These are phyloP conservation scores for Umbellularia californica DNA, from an alignment of 164 flowering plant genomes.

Conservation along the genomic window DNA sequence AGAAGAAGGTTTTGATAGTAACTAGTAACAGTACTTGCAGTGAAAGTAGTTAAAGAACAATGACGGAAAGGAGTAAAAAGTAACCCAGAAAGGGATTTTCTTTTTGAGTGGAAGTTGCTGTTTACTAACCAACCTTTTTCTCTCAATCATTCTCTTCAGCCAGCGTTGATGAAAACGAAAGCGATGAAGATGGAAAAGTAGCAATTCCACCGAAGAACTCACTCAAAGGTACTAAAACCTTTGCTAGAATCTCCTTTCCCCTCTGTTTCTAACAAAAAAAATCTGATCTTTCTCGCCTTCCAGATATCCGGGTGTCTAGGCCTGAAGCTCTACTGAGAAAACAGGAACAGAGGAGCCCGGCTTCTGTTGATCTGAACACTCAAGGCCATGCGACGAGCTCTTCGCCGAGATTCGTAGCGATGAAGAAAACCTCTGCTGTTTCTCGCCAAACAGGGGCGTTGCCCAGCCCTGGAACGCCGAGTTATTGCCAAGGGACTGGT, in stretches of 20 bases:
- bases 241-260: background rate
- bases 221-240: background rate
- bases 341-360: conserved; percentile 47
- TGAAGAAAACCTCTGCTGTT: conserved; percentile 48
- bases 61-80: background rate
- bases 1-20: background rate
- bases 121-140: conserved; percentile 12
- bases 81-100: background rate
- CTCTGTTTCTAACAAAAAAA: background rate
- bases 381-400: conserved; percentile 26
- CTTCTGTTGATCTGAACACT: conserved; percentile 69
- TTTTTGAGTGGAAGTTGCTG: background rate
- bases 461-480: conserved; percentile 85
- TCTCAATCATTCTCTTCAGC: conserved; percentile 22
- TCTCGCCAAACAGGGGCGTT: conserved; percentile 42
- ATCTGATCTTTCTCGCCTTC: background rate
- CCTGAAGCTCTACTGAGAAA: conserved; percentile 48
- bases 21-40: conserved; percentile 45
- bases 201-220: conserved; percentile 59
- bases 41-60: conserved; percentile 3
- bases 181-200: conserved; percentile 47
- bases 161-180: conserved; percentile 29
- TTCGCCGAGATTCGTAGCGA: conserved; percentile 52
- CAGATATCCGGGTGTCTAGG: conserved; percentile 72
- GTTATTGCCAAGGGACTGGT: conserved; percentile 27